These are phyloP conservation scores for Fusarium sp. DNA, from an alignment of 2,329 filamentous ascomycete species.

Conservation along the genomic window DNA sequence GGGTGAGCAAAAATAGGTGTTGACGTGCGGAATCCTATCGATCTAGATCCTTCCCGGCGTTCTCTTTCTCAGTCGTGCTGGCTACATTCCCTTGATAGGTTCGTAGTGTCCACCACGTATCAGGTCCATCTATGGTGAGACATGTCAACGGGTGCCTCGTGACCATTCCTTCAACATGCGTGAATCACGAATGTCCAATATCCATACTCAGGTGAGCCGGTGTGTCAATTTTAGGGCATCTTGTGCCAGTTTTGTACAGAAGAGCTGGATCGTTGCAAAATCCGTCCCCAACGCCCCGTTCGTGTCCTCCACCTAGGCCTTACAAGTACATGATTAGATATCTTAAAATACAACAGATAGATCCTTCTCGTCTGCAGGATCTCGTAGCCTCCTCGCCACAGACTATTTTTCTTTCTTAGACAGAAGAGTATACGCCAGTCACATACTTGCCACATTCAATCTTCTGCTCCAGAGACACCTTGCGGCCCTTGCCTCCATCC, in stretches of 20 bases:
- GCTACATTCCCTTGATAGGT: neutral
- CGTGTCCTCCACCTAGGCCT: conserved; percentile 6
- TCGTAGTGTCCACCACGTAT: conserved; percentile 5
- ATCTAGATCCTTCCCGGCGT: neutral
- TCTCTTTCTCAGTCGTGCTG: neutral
- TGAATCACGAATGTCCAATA: neutral
- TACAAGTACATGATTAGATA: conserved; percentile 32
- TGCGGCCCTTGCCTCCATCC: conserved; percentile 66
- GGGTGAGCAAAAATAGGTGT: neutral
- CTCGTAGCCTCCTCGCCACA: neutral
- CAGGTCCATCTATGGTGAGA: conserved; percentile 6
- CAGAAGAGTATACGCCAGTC: conserved; percentile 80
- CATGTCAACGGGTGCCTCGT: conserved; percentile 6
- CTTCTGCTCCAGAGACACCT: conserved; percentile 80
- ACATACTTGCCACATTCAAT: conserved; percentile 86
- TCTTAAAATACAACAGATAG: conserved; percentile 27
- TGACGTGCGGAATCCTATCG: neutral
- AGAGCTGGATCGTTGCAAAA: conserved; percentile 24
- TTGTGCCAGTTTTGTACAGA: conserved; percentile 20
- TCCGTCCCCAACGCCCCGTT: conserved; percentile 29
- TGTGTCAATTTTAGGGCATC: conserved; percentile 18
- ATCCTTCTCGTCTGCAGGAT: conserved; percentile 7
- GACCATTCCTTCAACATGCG: neutral
- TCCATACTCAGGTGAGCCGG: conserved; percentile 6
- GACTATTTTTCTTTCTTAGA: conserved; percentile 46